Evolutionary conservation across 73 alveolate species (phyloP).

Genomic region (Durusdinium trenchii): DNA sequence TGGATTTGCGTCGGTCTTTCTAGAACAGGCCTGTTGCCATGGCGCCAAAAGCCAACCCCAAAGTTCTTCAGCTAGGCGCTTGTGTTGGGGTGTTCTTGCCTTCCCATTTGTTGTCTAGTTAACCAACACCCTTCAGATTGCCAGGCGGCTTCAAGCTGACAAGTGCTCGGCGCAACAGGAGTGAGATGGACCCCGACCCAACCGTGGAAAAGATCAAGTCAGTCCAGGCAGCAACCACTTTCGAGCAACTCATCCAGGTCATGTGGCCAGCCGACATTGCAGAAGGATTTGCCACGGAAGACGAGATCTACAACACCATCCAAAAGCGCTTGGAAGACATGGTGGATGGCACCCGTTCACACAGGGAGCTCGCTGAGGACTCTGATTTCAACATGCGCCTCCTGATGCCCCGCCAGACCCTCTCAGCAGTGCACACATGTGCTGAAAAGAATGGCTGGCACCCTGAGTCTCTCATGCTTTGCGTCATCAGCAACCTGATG

Average conservation of each 20-base stretch:
- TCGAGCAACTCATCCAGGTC: neutral
- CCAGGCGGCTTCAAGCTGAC: slow-evolving; percentile 22
- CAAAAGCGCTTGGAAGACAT: neutral
- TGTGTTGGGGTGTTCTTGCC: too few species aligned
- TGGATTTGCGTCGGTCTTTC: too few species aligned
- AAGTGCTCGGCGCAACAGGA: neutral
- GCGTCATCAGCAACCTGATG: neutral
- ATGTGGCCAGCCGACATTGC: neutral
- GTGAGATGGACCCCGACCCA: neutral
- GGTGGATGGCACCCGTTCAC: neutral
- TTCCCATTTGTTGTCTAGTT: too few species aligned
- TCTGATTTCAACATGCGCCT: neutral
- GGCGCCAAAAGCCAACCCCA: too few species aligned
- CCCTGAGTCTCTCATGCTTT: neutral
- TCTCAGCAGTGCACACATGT: neutral
- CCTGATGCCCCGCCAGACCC: neutral
- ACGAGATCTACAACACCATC: neutral
- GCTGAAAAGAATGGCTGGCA: neutral
- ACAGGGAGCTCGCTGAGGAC: neutral
- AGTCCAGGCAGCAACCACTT: neutral
- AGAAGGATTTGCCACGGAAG: neutral
- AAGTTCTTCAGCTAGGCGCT: too few species aligned
- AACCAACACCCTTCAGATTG: too few species aligned
- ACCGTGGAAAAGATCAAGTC: neutral
- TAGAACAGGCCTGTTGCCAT: too few species aligned